Evolutionary conservation across 2,329 filamentous ascomycete species (phyloP), one percentile per base, ranked within the genome.

Genomic region (Cadophora sp.): DNA sequence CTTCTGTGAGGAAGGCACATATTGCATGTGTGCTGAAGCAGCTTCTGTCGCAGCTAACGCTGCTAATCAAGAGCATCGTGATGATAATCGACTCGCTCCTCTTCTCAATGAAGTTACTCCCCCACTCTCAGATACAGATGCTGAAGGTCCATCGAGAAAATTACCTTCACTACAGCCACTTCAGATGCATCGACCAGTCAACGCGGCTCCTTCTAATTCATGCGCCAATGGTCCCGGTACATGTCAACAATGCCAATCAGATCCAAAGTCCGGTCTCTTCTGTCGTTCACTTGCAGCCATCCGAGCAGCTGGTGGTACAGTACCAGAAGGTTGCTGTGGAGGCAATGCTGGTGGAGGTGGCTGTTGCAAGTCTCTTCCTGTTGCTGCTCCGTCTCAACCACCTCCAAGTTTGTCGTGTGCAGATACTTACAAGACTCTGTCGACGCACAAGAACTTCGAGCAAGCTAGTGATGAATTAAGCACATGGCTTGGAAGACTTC

Each of bases 1-100:
- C 7, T 96, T 96, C 80, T 96, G 92, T 79, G 87, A 90, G 69
- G 91, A 94, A 67, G 91, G 91, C 4, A 94, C 90, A 0, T 92
- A 92, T 73, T 96, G 92, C 75, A 88, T 94, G 71, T 96, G 92
- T 78, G 92, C 91, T 27, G 92, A 94, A 71, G 79, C 81, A 22
- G 79, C 81, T 27, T 18, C 79, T 78, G 39, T 65, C 51, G 64
- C 79, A 45, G 78, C 55, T 20, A 77, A 64, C 22, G 50, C 27
- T 79, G 41, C 67, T 33, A 48, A 76, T 36, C 78, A 78, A 41
- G 78, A 74, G 20, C 68, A 60, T 43, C 71, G 75, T 3, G 71
- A 71, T 33, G 69, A 76, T 51, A 76, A 76, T 66, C 74, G 73
- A 33, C 71, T 83, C 30, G 78, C 81, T 43, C 81, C 82, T 16